phyloP scores from a whole-genome alignment of 306 rosid species.

The Delonix regia region DNA sequence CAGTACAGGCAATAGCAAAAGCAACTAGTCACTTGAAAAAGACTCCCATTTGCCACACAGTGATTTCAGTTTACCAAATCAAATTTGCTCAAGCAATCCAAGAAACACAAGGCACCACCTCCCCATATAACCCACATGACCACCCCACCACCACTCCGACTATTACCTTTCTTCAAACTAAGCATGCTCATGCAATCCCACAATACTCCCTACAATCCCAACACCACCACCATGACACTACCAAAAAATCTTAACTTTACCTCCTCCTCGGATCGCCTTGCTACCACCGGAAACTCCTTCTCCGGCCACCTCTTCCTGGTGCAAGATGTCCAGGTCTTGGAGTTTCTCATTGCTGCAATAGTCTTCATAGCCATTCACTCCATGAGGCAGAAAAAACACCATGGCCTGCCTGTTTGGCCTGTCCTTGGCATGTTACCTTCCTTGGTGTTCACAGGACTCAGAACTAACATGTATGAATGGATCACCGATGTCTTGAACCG shows the following conservation, averaged over 20 bases:
- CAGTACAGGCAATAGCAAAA: neutral
- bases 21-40: neutral
- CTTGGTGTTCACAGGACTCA: conserved; percentile 42
- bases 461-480: conserved; percentile 71
- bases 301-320: conserved; percentile 33
- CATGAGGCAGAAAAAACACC: conserved; percentile 57
- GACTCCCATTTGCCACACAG: conserved; percentile 6
- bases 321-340: conserved; percentile 56
- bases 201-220: conserved; percentile 42
- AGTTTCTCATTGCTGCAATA: conserved; percentile 56
- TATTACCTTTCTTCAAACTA: conserved; percentile 4
- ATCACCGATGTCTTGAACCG: conserved; percentile 44
- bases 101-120: conserved; percentile 41
- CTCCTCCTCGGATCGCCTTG: neutral
- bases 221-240: conserved; percentile 40
- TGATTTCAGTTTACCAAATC: conserved; percentile 83
- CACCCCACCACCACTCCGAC: conserved; percentile 9
- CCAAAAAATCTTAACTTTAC: conserved; percentile 37
- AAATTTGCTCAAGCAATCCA: conserved; percentile 62
- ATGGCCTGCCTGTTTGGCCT: conserved; percentile 79
- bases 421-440: conserved; percentile 88
- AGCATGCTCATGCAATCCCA: conserved; percentile 33
- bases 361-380: conserved; percentile 69
- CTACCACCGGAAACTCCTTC: neutral
- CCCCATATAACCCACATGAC: conserved; percentile 45